Conservation (phyloP, 371 early-diverging fungal species). For the Coemansia sp. region DNA sequence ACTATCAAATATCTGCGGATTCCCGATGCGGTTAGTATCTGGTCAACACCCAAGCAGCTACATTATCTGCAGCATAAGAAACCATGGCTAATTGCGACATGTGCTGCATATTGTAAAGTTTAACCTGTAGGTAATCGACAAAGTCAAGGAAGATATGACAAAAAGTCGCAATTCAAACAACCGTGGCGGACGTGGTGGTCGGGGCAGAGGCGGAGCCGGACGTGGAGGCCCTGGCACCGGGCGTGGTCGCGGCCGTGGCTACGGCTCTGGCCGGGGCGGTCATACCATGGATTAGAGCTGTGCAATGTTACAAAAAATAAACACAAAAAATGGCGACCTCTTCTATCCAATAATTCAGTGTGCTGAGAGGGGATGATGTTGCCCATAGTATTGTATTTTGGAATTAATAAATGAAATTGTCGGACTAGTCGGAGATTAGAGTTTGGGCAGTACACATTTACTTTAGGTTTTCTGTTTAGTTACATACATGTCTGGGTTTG, state of each 20-base stretch:
- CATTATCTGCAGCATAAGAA: neutral
- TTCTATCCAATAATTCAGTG: neutral
- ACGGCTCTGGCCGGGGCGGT: constrained; percentile 8
- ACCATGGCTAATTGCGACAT: neutral
- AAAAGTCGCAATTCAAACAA: constrained; percentile 53
- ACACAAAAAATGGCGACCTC: neutral
- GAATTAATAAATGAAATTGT: neutral
- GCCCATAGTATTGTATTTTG: neutral
- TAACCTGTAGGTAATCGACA: constrained; percentile 68
- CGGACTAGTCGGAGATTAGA: no score
- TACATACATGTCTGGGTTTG: no score
- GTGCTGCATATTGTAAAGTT: neutral
- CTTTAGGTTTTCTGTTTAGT: no score
- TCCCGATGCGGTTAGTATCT: constrained; percentile 54
- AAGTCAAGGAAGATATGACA: constrained; percentile 75
- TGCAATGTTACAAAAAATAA: constrained; percentile 1
- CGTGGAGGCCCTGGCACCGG: constrained; percentile 60
- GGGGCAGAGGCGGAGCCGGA: constrained; percentile 57
- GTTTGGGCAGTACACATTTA: no score
- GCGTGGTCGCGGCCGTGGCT: constrained; percentile 26
- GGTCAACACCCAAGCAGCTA: neutral
- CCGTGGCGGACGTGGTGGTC: constrained; percentile 51
- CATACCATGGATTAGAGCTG: constrained; percentile 5
- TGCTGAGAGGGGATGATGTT: neutral
- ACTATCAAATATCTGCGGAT: constrained; percentile 93